Evolutionary conservation across 1,284 basidiomycete species (phyloP), one percentile per base, ranked within the genome.

Genomic region (Lignosus rhinocerotis): DNA sequence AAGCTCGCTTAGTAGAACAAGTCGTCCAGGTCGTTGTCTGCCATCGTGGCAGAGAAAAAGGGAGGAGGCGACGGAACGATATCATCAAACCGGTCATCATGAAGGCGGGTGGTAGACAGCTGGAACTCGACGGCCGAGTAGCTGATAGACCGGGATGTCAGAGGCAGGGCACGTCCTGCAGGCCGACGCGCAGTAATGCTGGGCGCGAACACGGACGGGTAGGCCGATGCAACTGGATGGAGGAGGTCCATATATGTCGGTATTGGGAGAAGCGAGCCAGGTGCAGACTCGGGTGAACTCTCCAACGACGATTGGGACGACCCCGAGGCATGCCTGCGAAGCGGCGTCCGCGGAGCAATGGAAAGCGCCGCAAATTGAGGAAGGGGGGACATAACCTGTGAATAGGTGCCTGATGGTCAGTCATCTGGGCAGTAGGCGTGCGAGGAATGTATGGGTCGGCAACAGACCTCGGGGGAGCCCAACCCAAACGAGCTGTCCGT

Each of bases 261-360:
- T 45, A 80, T 65, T 39, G 36, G 36, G 52, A 80, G 80, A 47
- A 82, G 74, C 17, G 80, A 75, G 31, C 74, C 71, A 43, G 74
- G 71, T 6, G 70, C 57, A 6, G 77, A 64, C 64, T 83, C 81
- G 19, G 84, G 84, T 1, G 82, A 80, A 39, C 87, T 87, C 64
- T 85, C 82, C 46, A 82, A 59, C 9, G 84, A 85, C 4, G 82
- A 84, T 21, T 73, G 70, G 12, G 85, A 81, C 1, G 81, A 80
- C 62, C 81, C 76, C 19, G 71, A 69, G 16, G 65, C 61, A 46
- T 64, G 74, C 60, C 75, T 73, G 52, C 77, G 78, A 48, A 73
- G 72, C 36, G 81, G 82, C 21, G 81, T 81, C 61, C 77, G 73
- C 30, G 82, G 82, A 10, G 78, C 75, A 53, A 84, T 75, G 47